Base-by-base conservation (phyloP, 2,329 filamentous ascomycete species). In the Aspergillus niger region DNA sequence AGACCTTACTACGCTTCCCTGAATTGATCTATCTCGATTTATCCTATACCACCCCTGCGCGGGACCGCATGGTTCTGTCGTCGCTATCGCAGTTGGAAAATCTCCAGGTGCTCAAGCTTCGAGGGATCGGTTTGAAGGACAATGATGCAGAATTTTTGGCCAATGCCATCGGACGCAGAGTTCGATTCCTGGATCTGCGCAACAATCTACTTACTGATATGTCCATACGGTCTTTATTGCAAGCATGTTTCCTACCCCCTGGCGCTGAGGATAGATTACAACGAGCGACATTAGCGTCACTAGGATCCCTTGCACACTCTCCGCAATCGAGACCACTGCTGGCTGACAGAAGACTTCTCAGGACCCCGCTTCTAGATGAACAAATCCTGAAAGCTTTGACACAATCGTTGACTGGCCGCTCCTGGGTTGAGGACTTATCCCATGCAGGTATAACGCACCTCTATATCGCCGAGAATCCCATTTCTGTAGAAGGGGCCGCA, bases 401-500 rank as follows among this genome's bases (percentile, higher is more conserved):
- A 1, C 75, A 74, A 22, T 77, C 78, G 1, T 81, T 85, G 44
- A 79, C 83, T 15, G 81, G 81, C 8, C 80, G 81, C 53, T 79
- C 85, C 30, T 80, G 82, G 39, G 80, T 87, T 28, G 85, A 87
- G 65, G 80, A 85, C 63, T 75, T 82, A 1, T 78, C 82, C 22
- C 77, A 82, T 65, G 74, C 77, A 8, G 86, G 86, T 2, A 80
- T 87, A 39, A 87, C 85, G 0, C 85, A 88, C 72, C 73, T 88
- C 2, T 86, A 85, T 66, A 79, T 88, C 13, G 79, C 85, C 3
- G 79, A 80, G 7, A 88, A 88, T 59, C 66, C 74, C 3, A 69
- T 88, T 5, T 85, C 83, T 1, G 79, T 84, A 0, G 83, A 86
- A 68, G 85, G 84, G 0, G 73, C 85, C 5, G 82, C 81, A 3